Conservation (phyloP, 352 stramenopile species). For the Globisporangium nagaii region DNA sequence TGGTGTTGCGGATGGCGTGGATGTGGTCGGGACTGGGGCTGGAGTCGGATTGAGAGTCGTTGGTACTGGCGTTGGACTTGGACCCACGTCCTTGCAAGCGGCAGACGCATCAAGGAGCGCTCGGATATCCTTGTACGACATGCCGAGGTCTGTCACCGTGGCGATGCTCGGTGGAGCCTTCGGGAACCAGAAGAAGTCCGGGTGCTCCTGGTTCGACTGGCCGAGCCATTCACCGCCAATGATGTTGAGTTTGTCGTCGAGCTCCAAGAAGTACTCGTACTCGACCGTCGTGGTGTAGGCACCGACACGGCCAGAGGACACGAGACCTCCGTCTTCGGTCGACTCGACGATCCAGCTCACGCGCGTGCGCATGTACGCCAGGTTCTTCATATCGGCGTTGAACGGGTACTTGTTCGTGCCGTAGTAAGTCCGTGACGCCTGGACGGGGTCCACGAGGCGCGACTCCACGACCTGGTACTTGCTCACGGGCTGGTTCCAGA, state of each 20-base stretch:
- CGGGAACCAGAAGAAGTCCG: too few species aligned
- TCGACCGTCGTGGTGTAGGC: too few species aligned
- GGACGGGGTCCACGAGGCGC: conserved; percentile 2
- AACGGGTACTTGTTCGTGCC: not conserved
- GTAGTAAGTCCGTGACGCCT: not conserved
- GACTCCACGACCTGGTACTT: conserved; percentile 30
- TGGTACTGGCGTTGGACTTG: not conserved
- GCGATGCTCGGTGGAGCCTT: not conserved
- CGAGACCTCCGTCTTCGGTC: not conserved
- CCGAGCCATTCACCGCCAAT: too few species aligned
- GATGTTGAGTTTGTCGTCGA: too few species aligned
- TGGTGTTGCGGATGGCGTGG: not conserved
- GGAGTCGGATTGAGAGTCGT: not conserved
- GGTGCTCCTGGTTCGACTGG: too few species aligned
- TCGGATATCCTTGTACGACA: conserved; percentile 6
- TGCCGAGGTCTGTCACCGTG: conserved; percentile 4
- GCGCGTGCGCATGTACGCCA: conserved; percentile 4
- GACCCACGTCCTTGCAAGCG: not conserved
- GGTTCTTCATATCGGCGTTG: not conserved
- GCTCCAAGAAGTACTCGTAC: too few species aligned
- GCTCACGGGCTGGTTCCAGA: conserved; percentile 19
- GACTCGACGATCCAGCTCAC: conserved; percentile 32
- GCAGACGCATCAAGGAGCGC: conserved; percentile 2
- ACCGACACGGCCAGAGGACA: not conserved
- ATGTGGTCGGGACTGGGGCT: not conserved